These are phyloP conservation scores for Parathielavia hyrcaniae DNA, from an alignment of 495 filamentous ascomycete genomes.

Conservation along the genomic window DNA sequence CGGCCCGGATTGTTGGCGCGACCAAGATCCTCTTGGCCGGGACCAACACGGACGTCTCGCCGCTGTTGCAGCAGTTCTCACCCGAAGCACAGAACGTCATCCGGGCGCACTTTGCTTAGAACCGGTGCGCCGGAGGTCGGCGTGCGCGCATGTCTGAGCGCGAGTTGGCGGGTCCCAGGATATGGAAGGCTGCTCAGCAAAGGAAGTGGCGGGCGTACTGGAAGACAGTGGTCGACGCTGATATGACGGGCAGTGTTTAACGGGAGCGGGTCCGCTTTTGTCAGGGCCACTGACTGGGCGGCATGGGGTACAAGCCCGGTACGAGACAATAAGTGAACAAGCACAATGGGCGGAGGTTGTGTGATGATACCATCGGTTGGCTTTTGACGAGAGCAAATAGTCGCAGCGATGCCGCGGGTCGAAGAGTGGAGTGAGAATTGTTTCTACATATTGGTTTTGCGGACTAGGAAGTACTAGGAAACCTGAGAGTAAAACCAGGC, in stretches of 20 bases:
- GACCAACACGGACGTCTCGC: slow-evolving; percentile 62
- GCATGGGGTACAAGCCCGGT: neutral
- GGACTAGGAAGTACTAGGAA: neutral
- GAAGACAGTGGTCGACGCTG: neutral
- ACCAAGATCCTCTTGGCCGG: slow-evolving; percentile 66
- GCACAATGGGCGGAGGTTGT: neutral
- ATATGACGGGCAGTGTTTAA: neutral
- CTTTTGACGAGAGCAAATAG: neutral
- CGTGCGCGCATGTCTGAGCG: neutral
- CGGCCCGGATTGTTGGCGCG: slow-evolving; percentile 61
- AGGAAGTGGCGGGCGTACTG: slow-evolving; percentile 5
- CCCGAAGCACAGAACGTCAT: slow-evolving; percentile 73
- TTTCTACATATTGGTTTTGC: neutral
- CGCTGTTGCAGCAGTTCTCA: slow-evolving; percentile 60
- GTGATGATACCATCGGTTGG: slow-evolving; percentile 4
- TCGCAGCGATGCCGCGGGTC: neutral
- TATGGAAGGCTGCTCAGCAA: slow-evolving; percentile 7
- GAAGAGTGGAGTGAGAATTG: neutral
- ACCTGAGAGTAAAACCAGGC: neutral
- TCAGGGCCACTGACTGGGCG: neutral
- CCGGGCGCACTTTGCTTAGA: slow-evolving; percentile 61
- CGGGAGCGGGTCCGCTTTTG: neutral
- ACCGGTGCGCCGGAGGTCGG: neutral
- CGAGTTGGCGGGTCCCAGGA: neutral
- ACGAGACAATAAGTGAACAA: too few species aligned